These are phyloP conservation scores for Barnettozyma pratensis DNA, from an alignment of 805 yeast genomes.

Conservation along the genomic window DNA sequence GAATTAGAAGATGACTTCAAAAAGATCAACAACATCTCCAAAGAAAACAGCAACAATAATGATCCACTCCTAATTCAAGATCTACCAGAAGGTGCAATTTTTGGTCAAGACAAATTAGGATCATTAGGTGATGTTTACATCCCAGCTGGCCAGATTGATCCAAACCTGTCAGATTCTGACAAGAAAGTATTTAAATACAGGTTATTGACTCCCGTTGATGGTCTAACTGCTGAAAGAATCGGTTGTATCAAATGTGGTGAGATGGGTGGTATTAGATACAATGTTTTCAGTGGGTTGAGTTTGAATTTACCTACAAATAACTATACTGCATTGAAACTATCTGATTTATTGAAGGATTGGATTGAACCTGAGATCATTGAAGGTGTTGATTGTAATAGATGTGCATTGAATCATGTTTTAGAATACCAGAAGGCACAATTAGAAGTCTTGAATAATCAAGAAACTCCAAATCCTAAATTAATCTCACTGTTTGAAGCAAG, in stretches of 20 bases:
- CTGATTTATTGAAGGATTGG: conserved; percentile 60
- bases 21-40: conserved; percentile 21
- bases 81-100: conserved; percentile 32
- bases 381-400: conserved; percentile 92
- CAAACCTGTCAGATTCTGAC: conserved; percentile 43
- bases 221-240: conserved; percentile 79
- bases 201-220: conserved; percentile 86
- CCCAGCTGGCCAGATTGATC: conserved; percentile 75
- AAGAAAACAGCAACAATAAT: conserved; percentile 7
- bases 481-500: conserved; percentile 36
- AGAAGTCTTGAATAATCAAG: conserved; percentile 22
- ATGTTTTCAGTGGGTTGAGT: conserved; percentile 70
- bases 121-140: conserved; percentile 60
- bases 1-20: conserved; percentile 57
- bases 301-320: conserved; percentile 57
- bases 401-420: conserved; percentile 65
- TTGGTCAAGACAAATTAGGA: conserved; percentile 45
- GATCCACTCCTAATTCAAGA: conserved; percentile 24
- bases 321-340: conserved; percentile 38
- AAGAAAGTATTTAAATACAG: conserved; percentile 46
- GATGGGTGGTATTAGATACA: conserved; percentile 84
- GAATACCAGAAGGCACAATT: conserved; percentile 41
- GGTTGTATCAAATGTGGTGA: conserved; percentile 92
- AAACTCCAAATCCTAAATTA: conserved; percentile 25
- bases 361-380: conserved; percentile 78